Evolutionary conservation across 2,329 filamentous ascomycete genomes (phyloP), one percentile per base, ranked within the genome.

Genomic region (Nigrospora oryzae): DNA sequence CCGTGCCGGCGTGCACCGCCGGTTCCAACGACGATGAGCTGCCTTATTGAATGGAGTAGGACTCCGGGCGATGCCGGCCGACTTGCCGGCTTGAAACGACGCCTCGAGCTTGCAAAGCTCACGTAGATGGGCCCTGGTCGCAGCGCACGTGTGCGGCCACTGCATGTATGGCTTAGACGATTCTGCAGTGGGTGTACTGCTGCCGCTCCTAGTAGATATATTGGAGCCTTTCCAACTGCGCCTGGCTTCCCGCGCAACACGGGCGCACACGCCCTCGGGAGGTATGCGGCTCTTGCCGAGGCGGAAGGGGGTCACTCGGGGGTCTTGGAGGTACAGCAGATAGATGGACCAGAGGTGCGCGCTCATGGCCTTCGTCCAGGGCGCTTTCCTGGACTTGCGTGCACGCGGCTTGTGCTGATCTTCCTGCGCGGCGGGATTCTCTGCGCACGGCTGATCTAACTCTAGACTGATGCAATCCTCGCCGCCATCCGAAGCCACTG

Each of bases 301-400:
- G 42, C 77, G 73, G 49, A 85, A 79, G 0, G 81, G 81, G 1
- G 81, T 85, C 3, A 84, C 79, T 40, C 77, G 79, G 38, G 81
- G 80, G 52, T 85, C 81, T 56, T 82, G 77, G 36, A 84, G 64
- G 53, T 84, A 85, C 43, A 81, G 65, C 46, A 75, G 64, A 56
- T 83, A 85, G 1, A 77, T 82, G 5, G 75, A 71, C 81, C 81
- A 85, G 11, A 85, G 62, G 53, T 85, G 81, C 12, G 75, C 67
- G 62, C 70, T 79, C 78, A 84, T 83, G 15, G 77, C 71, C 49
- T 74, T 75, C 5, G 79, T 83, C 81, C 81, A 84, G 0, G 71
- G 73, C 1, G 75, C 75, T 56, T 74, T 79, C 47, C 75, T 66
- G 32, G 62, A 54, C 45, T 65, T 66, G 44, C 31, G 14, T 5